These are phyloP conservation scores for Peronospora destructor DNA, from an alignment of 352 stramenopile genomes.

Conservation along the genomic window DNA sequence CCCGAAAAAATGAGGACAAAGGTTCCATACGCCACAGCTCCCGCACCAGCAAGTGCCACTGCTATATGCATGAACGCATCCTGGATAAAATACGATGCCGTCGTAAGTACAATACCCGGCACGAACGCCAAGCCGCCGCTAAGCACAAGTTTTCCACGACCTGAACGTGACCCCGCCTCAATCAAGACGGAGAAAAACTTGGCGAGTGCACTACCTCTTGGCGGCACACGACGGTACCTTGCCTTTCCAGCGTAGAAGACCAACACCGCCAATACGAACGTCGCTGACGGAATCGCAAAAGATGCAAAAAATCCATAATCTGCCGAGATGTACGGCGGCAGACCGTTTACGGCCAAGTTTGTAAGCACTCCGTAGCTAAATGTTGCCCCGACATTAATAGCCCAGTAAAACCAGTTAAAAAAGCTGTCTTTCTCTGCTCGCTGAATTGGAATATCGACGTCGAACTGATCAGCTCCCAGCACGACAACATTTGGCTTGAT, in stretches of 20 bases:
- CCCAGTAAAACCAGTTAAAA: constrained; percentile 93
- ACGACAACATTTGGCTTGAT: constrained; percentile 79
- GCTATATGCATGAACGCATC: constrained; percentile 49
- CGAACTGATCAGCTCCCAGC: constrained; percentile 76
- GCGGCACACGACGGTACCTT: constrained; percentile 60
- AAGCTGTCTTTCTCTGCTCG: constrained; percentile 81
- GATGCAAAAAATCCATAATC: constrained; percentile 85
- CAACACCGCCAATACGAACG: constrained; percentile 70
- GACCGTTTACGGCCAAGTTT: constrained; percentile 86
- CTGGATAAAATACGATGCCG: constrained; percentile 70
- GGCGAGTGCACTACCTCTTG: constrained; percentile 68
- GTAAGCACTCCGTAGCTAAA: constrained; percentile 88
- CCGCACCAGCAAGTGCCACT: constrained; percentile 48
- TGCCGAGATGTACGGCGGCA: constrained; percentile 73
- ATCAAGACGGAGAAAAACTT: constrained; percentile 65
- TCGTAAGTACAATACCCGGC: constrained; percentile 72
- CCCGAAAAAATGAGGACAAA: constrained; percentile 63
- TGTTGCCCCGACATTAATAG: constrained; percentile 88
- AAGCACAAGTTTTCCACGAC: constrained; percentile 62
- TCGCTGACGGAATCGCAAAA: constrained; percentile 77
- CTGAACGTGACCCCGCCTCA: constrained; percentile 49
- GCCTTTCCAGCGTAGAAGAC: constrained; percentile 73
- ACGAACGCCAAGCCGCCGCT: constrained; percentile 64
- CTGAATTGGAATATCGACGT: constrained; percentile 61
- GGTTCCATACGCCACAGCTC: constrained; percentile 57